Base-by-base conservation (phyloP, 805 yeast species). In the Spathaspora girioi region DNA sequence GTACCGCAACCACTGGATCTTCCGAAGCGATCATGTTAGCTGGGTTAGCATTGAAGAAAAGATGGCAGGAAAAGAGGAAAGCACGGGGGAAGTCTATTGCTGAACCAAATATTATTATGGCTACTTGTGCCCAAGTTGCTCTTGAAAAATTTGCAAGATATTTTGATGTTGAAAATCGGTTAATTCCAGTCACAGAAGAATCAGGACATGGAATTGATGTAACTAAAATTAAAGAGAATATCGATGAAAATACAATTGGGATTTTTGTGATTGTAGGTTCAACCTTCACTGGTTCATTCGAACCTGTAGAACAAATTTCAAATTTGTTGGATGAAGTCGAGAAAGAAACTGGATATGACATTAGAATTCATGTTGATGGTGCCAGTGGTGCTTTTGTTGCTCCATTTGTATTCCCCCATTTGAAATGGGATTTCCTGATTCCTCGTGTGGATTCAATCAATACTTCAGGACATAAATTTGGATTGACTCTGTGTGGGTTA, bases 1-100 rank as follows among this genome's bases (percentile, higher is more conserved):
- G 97, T 20, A 84, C 96, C 11, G 94, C 97, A 23, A 89, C 96
- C 50, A 91, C 97, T 1, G 97, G 97, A 5, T 90, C 97, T 1
- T 84, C 93, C 1, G 97, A 91, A 67, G 97, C 97, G 7, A 84
- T 92, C 59, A 89, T 90, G 88, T 80, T 91, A 48, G 97, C 96
- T 43, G 97, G 97, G 3, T 76, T 91, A 50, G 96, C 97, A 12
- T 77, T 92, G 88, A 92, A 92, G 77, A 88, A 89, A 61, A 77
- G 79, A 52, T 91, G 97, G 97, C 94, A 88, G 68, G 82, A 75
- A 26, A 77, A 71, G 57, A 80, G 87, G 61, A 75, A 68, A 61
- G 82, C 73, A 1, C 75, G 73, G 29, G 92, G 92, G 5, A 80
- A 82, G 56, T 78, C 84, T 47, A 69, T 66, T 47, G 78, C 69